Evolutionary conservation across 2,329 filamentous ascomycete species (phyloP).

Genomic region (Aureobasidium pullulans): DNA sequence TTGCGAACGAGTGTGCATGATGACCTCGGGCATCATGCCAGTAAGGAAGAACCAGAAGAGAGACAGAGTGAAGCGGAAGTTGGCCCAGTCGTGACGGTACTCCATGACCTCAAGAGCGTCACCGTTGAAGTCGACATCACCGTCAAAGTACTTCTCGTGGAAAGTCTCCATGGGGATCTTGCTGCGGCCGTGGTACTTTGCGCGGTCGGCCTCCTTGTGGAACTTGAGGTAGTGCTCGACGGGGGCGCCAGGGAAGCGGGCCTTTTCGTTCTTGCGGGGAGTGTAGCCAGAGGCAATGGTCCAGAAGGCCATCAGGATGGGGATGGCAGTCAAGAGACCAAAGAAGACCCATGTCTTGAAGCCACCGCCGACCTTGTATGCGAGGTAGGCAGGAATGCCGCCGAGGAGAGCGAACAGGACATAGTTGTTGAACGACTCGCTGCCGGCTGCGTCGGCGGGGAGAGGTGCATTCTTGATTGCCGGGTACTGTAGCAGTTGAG

Average conservation of each 20-base stretch:
- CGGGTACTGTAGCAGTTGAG: constrained; percentile 54
- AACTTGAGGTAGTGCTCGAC: constrained; percentile 88
- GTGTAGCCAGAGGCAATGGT: constrained; percentile 69
- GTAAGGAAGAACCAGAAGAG: constrained; percentile 85
- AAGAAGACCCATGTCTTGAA: constrained; percentile 85
- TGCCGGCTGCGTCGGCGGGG: constrained; percentile 78
- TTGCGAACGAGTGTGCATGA: constrained; percentile 88
- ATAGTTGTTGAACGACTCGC: constrained; percentile 80
- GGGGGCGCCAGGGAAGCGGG: constrained; percentile 72
- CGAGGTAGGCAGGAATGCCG: constrained; percentile 68
- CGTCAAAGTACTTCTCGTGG: constrained; percentile 96
- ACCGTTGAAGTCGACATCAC: constrained; percentile 90
- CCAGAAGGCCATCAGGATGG: constrained; percentile 79
- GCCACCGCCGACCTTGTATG: constrained; percentile 77
- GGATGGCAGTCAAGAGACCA: constrained; percentile 66
- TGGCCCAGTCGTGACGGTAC: constrained; percentile 95
- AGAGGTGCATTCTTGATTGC: constrained; percentile 91
- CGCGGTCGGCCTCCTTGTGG: constrained; percentile 52
- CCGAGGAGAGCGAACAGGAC: constrained; percentile 64
- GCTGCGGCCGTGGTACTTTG: constrained; percentile 67
- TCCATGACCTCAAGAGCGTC: constrained; percentile 84
- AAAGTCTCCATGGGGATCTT: constrained; percentile 91
- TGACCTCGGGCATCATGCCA: constrained; percentile 79
- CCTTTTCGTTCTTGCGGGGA: constrained; percentile 90
- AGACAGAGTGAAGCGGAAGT: constrained; percentile 79